phyloP scores from a whole-genome alignment of 148 eudicot species.

The Dianthus caryophyllus region DNA sequence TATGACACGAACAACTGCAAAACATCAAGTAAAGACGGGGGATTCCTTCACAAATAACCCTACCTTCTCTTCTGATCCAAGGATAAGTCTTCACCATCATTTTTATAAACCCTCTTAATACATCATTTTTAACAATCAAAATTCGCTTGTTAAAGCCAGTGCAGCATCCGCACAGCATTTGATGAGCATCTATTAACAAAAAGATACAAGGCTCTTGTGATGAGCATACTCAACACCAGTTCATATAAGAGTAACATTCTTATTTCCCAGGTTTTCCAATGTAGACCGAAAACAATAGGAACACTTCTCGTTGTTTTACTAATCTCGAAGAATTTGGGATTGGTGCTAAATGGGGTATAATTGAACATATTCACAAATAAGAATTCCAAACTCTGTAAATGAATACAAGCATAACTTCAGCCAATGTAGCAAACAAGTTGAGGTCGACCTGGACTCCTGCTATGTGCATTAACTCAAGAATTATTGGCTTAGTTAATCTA shows the following conservation, averaged over 20 bases:
- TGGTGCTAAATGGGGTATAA: too few species aligned
- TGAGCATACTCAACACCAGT: background rate
- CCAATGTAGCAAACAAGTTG: background rate
- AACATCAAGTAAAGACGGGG: background rate
- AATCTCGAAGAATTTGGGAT: too few species aligned
- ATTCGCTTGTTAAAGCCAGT: background rate
- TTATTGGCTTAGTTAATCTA: background rate
- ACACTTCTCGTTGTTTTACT: too few species aligned
- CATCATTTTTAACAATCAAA: background rate
- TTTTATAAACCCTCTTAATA: background rate
- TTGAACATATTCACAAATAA: too few species aligned
- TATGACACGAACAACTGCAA: background rate
- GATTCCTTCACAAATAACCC: background rate
- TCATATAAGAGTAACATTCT: background rate
- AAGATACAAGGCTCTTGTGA: background rate
- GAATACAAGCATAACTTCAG: background rate
- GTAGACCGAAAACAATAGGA: too few species aligned
- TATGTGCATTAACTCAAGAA: background rate
- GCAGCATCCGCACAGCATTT: background rate
- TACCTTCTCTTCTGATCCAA: background rate
- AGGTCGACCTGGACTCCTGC: background rate
- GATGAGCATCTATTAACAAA: background rate
- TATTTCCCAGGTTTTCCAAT: too few species aligned
- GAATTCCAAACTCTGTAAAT: background rate
- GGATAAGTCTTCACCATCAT: background rate